Evolutionary conservation across 2,329 filamentous ascomycete genomes (phyloP).

Genomic region (Alternaria viburni): DNA sequence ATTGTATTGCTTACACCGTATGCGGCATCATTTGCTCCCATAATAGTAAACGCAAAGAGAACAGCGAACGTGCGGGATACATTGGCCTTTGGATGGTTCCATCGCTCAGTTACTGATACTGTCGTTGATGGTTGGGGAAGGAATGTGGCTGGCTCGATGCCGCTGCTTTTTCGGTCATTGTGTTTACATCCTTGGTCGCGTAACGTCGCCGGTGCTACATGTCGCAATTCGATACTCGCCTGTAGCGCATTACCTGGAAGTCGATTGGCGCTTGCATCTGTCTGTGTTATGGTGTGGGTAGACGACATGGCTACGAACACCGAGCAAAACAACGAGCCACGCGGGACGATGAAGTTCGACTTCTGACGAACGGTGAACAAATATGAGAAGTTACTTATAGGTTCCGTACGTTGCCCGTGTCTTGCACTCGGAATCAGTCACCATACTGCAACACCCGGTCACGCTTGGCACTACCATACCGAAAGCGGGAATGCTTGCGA

Average conservation of each 20-base stretch:
- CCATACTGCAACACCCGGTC: not conserved
- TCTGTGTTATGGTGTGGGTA: slow-evolving; percentile 14
- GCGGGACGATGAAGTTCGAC: not conserved
- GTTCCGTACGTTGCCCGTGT: not conserved
- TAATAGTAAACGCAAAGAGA: slow-evolving; percentile 65
- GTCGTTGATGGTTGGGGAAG: slow-evolving; percentile 54
- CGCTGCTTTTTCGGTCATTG: slow-evolving; percentile 3
- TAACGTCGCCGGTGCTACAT: not conserved
- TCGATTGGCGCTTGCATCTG: not conserved
- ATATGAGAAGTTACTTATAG: not conserved
- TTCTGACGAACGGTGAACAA: not conserved
- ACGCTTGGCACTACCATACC: not conserved
- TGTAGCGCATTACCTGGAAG: not conserved
- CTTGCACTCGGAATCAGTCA: not conserved
- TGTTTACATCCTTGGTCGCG: not conserved
- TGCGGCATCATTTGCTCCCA: slow-evolving; percentile 71
- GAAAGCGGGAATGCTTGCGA: not conserved
- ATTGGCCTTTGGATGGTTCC: slow-evolving; percentile 66
- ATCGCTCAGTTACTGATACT: slow-evolving; percentile 56
- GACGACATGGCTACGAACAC: slow-evolving; percentile 8
- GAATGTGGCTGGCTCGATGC: slow-evolving; percentile 36
- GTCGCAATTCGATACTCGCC: not conserved
- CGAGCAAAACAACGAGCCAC: not conserved
- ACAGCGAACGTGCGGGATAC: slow-evolving; percentile 63
- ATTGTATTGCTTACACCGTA: slow-evolving; percentile 59